Conservation (phyloP, 2,329 filamentous ascomycete species). For the Pseudopithomyces maydicus region DNA sequence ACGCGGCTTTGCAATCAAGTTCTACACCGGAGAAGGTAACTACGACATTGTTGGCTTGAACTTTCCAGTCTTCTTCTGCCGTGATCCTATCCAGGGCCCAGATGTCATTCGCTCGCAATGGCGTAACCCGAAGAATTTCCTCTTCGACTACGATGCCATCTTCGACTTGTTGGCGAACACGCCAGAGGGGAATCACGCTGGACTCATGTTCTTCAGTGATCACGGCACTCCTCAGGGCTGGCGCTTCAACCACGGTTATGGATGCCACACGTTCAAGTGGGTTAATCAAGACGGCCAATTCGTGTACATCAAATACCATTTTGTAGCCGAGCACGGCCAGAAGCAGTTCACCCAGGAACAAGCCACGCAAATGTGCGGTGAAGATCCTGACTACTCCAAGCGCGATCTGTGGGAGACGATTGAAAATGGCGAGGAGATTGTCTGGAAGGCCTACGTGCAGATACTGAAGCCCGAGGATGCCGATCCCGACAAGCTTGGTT, state of each 20-base stretch:
- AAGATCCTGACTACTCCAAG: conserved; percentile 45
- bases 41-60: conserved; percentile 56
- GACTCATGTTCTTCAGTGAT: conserved; percentile 58
- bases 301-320: conserved; percentile 57
- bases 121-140: conserved; percentile 55
- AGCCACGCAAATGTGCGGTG: conserved; percentile 41
- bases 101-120: conserved; percentile 56
- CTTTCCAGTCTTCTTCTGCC: conserved; percentile 52
- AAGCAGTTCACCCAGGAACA: conserved; percentile 49
- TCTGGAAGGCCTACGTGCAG: conserved; percentile 61
- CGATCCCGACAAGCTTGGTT: conserved; percentile 45
- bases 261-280: conserved; percentile 54
- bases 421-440: conserved; percentile 51
- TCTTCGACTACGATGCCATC: conserved; percentile 54
- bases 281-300: conserved; percentile 51
- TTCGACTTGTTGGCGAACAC: conserved; percentile 58
- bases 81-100: conserved; percentile 53
- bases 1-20: conserved; percentile 57
- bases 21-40: conserved; percentile 60
- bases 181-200: conserved; percentile 55
- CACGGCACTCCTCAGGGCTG: conserved; percentile 47
- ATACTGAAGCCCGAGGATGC: conserved; percentile 60
- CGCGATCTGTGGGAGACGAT: conserved; percentile 53
- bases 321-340: conserved; percentile 55
- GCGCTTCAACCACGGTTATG: conserved; percentile 54